Evolutionary conservation across 208 protist species (phyloP), one percentile per base, ranked within the genome.

Genomic region (Leptomonas pyrrhocoris): DNA sequence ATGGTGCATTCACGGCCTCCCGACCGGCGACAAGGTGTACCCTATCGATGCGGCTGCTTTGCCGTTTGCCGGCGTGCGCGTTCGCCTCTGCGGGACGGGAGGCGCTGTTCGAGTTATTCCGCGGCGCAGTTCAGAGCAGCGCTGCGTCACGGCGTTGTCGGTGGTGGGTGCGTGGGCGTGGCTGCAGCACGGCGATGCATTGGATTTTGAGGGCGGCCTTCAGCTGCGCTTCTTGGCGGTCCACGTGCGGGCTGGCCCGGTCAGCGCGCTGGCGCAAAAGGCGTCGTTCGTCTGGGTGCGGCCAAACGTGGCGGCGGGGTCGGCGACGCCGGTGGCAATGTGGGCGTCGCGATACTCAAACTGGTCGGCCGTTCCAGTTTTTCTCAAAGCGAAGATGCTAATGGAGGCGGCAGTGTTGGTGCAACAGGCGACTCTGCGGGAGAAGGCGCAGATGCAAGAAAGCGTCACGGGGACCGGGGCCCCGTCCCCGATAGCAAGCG

Each of bases 141-240:
- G 40, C 11, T 16, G 25, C 0, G 23, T n/a, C n/a, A 31, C 23
- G 0, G 42, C 36, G 6, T 28, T 77, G 43, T 25, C 46, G 0
- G 46, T 51, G 19, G 27, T 30, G 0, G 72, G 63, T 11, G 61
- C 55, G 4, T 67, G 45, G 15, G 43, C 56, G 27, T 77, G 72
- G 72, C 57, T 77, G 62, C 72, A 61, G 25, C 72, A 77, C 48
- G 72, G 72, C n/a, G 72, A 77, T 21, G 42, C 66, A 8, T n/a
- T 77, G 8, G 72, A 77, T 16, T 56, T 77, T n/a, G 72, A 57
- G 34, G 16, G n/a, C 2, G 23, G 34, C n/a, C 63, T 23, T 0
- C 61, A 18, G 16, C 48, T 77, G n/a, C 46, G 36, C 15, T 23
- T 77, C 8, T 12, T 77, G 11, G 72, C 72, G 0, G 62, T 77